Evolutionary conservation across 768 basidiomycete genomes (phyloP).

Genomic region (Collybia sordida): DNA sequence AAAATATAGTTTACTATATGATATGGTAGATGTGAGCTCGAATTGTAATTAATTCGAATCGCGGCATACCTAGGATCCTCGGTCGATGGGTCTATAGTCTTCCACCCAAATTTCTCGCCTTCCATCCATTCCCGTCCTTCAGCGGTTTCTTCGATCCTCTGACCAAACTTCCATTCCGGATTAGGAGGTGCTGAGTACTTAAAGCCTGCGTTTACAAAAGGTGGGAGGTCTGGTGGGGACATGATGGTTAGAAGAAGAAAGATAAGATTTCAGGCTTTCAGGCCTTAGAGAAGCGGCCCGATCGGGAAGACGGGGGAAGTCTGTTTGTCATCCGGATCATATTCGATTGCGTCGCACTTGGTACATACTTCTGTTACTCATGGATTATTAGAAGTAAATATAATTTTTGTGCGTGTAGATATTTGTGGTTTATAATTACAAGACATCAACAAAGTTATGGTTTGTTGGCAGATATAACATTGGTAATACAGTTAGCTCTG

Average conservation of each 20-base stretch:
- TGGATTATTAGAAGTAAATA: too few relatives aligned
- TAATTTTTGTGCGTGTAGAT: too few relatives aligned
- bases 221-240: conserved; percentile 9
- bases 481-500: too few relatives aligned
- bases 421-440: too few relatives aligned
- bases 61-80: conserved; percentile 32
- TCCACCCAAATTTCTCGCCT: conserved; percentile 41
- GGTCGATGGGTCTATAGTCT: conserved; percentile 30
- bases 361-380: too few relatives aligned
- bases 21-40: not conserved
- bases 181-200: conserved; percentile 33
- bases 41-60: not conserved
- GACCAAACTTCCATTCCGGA: conserved; percentile 37
- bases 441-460: too few relatives aligned
- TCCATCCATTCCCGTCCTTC: conserved; percentile 43
- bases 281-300: too few relatives aligned
- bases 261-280: too few relatives aligned
- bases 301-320: too few relatives aligned
- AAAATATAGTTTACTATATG: conserved; percentile 36
- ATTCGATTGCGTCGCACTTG: too few relatives aligned
- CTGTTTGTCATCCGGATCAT: too few relatives aligned
- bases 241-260: not conserved
- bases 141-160: conserved; percentile 28
- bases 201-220: conserved; percentile 22
- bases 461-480: too few relatives aligned